A percentile compares a stretch with the other conserved stretches of the same genome.
Evolutionary conservation across 495 filamentous ascomycete species (phyloP).

Genomic region (Aspergillus coremiiformis): DNA sequence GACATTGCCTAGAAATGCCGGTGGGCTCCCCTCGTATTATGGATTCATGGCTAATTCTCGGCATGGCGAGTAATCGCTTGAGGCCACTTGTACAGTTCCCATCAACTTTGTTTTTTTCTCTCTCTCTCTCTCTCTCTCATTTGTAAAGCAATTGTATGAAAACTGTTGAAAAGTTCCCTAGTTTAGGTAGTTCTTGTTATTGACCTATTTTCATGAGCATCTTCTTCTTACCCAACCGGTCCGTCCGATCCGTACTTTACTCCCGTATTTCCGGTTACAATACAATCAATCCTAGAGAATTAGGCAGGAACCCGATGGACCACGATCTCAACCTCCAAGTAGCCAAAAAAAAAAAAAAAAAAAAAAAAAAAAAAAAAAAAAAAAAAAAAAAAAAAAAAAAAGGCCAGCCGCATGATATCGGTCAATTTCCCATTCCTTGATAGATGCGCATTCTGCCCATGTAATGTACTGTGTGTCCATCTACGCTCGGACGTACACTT

Average conservation of each 20-base stretch:
- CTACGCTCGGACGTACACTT: too few relatives aligned
- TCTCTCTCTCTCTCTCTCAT: too few relatives aligned
- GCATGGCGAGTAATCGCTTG: conserved; percentile 5
- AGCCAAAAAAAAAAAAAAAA: too few relatives aligned
- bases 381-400: too few relatives aligned
- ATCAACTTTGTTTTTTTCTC: too few relatives aligned
- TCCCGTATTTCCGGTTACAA: background rate
- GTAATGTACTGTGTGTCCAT: too few relatives aligned
- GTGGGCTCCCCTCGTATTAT: conserved; percentile 13
- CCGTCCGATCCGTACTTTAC: conserved; percentile 6
- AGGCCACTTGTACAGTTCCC: conserved; percentile 8
- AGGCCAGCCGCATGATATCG: background rate
- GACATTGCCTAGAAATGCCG: conserved; percentile 1
- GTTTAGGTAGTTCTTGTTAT: background rate
- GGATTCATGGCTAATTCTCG: conserved; percentile 7
- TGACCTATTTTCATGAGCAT: background rate
- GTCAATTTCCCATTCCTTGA: background rate
- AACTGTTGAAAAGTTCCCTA: background rate
- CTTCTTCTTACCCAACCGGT: conserved; percentile 8
- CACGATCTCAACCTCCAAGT: too few relatives aligned
- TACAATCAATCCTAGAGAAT: too few relatives aligned
- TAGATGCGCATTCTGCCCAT: background rate
- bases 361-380: background rate
- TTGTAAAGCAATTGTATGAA: too few relatives aligned
- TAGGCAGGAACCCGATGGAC: too few relatives aligned